Base-by-base conservation (phyloP, 1,139 yeast species). In the Yamadazyma blattariae region DNA sequence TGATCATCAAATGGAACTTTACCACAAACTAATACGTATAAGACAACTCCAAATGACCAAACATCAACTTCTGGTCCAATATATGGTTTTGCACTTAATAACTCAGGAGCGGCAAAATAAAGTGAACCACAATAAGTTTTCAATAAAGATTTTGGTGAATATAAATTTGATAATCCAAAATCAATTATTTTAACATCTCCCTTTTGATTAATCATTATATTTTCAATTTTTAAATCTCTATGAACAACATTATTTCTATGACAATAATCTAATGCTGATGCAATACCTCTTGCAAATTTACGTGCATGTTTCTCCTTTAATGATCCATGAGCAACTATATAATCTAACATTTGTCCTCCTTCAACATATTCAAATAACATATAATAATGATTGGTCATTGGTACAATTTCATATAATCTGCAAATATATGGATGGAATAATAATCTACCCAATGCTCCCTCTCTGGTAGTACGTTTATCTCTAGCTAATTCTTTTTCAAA, bases 1-100 rank as follows among this genome's bases (percentile, higher is more conserved):
- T 88, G 95, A 56, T 94, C 98, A 58, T 94, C 98, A 59, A 94
- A 94, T 11, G 99, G 99, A 7, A 94, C 97, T 56, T 89, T 90
- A 36, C 99, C 99, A 57, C 97, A 90, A 2, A 92, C 96, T 43
- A 94, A 67, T 13, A 92, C 99, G 54, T 88, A 92, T 25, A 94
- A 64, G 0, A 92, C 97, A 32, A 92, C 96, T 40, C 98, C 99
- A 68, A 90, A 90, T 5, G 96, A 87, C 99, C 99, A 92, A 20
- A 92, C 83, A 56, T 92, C 99, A 33, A 94, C 97, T 58, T 94
- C 98, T 0, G 98, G 98, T 0, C 98, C 99, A 24, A 77, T 70
- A 52, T 94, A 94, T 0, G 97, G 97, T 46, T 82, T 80, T 0
- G 97, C 98, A 42, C 87, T 84, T 40, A 94, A 70, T 47, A 94